Conservation (phyloP, 768 basidiomycete genomes). For the Boletellus ananas region DNA sequence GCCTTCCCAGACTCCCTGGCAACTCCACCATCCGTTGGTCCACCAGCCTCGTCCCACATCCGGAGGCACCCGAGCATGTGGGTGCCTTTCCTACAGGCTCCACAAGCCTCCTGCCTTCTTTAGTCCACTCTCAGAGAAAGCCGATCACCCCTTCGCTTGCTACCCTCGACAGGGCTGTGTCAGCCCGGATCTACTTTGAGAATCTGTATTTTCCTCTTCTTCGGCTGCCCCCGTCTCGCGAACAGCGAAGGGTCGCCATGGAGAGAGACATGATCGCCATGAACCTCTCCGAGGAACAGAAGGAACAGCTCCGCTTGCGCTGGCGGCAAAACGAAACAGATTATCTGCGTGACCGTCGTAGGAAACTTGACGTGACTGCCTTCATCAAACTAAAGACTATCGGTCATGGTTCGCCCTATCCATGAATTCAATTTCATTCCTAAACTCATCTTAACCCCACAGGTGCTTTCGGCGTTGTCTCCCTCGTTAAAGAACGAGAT, state of each 20-base stretch:
- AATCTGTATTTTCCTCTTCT: constrained; percentile 84
- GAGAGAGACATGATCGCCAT: constrained; percentile 82
- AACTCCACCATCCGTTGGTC: constrained; percentile 61
- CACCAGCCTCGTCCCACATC: constrained; percentile 58
- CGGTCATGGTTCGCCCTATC: constrained; percentile 68
- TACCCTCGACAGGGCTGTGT: constrained; percentile 91
- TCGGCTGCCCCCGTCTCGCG: constrained; percentile 80
- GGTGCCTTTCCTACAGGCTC: constrained; percentile 33
- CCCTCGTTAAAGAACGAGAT: constrained; percentile 78
- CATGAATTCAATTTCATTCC: constrained; percentile 24
- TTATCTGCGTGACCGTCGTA: constrained; percentile 79
- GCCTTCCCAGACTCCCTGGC: constrained; percentile 51
- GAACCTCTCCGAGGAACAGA: constrained; percentile 65
- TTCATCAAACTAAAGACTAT: constrained; percentile 92
- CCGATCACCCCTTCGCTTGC: constrained; percentile 81
- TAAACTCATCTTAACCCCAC: constrained; percentile 28
- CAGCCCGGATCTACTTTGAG: constrained; percentile 92
- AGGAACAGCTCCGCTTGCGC: constrained; percentile 63
- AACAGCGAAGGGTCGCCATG: constrained; percentile 80
- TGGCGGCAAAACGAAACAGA: constrained; percentile 89
- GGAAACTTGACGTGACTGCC: constrained; percentile 77
- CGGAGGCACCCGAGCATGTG: constrained; percentile 61
- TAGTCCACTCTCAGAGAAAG: constrained; percentile 42
- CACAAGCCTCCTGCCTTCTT: constrained; percentile 27
- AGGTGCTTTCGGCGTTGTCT: constrained; percentile 97